Conservation (phyloP, 257 asterid genomes). For the Solanum rostratum region DNA sequence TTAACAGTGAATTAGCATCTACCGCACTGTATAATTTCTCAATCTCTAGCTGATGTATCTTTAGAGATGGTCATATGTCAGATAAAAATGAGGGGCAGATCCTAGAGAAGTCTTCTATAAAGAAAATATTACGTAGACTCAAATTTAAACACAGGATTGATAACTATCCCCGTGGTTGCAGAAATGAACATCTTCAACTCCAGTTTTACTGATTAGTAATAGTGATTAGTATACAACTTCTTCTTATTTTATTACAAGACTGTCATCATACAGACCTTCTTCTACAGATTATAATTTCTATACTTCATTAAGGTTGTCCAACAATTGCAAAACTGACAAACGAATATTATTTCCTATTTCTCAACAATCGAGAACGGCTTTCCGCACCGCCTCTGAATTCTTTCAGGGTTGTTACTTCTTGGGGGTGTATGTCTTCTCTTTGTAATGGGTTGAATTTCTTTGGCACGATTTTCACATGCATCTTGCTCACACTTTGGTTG, state of each 20-base stretch:
- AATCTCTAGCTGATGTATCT: not conserved
- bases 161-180: too few relatives aligned
- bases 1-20: not conserved
- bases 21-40: not conserved
- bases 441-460: too few relatives aligned
- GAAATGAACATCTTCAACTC: not conserved
- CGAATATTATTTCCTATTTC: not conserved
- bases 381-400: too few relatives aligned
- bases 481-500: too few relatives aligned
- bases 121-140: not conserved
- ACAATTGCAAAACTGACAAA: not conserved
- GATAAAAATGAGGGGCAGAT: not conserved
- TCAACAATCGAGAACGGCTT: conserved; percentile 59
- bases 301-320: not conserved
- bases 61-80: not conserved
- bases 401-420: too few relatives aligned
- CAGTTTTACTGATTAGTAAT: not conserved
- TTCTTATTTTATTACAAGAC: not conserved
- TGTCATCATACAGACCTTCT: not conserved
- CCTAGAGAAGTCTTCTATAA: not conserved
- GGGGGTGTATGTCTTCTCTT: too few relatives aligned
- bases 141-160: not conserved
- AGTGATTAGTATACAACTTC: not conserved
- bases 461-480: too few relatives aligned
- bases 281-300: not conserved